Percentiles rank a stretch among this genome's conserved stretches.
Evolutionary conservation across 139 green algal species (phyloP).

Genomic region (Cymbomonas tetramitiformis): DNA sequence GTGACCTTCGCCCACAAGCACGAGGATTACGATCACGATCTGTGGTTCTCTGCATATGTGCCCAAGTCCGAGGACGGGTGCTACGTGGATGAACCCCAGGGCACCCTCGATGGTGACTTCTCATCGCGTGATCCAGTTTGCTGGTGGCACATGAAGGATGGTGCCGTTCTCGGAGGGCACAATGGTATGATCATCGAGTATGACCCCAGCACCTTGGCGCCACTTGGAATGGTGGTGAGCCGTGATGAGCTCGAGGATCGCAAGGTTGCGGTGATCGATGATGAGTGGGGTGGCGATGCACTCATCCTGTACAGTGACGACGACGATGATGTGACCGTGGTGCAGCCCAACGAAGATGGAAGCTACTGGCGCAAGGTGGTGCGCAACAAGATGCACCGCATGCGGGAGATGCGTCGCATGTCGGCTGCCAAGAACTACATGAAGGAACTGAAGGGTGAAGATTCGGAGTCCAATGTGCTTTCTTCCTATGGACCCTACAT

Average conservation of each 20-base stretch:
- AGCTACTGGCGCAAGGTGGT: conserved; percentile 20
- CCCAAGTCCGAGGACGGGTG: conserved; percentile 7
- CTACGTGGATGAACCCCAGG: conserved; percentile 6
- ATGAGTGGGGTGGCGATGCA: conserved; percentile 14
- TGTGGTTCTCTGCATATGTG: conserved; percentile 12
- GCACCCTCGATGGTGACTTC: conserved; percentile 8
- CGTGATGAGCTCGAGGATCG: conserved; percentile 14
- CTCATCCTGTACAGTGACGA: conserved; percentile 13
- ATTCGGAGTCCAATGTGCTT: conserved; percentile 4
- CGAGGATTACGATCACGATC: conserved; percentile 19
- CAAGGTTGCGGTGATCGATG: conserved; percentile 14
- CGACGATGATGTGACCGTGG: conserved; percentile 4
- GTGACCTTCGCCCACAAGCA: conserved; percentile 15
- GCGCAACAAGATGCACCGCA: conserved; percentile 19
- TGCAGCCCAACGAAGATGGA: conserved; percentile 18
- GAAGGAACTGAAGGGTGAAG: conserved; percentile 4
- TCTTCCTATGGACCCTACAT: conserved; percentile 14
- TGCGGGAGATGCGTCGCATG: conserved; percentile 16
- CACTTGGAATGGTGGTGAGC: conserved; percentile 13
- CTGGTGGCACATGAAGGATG: conserved; percentile 15
- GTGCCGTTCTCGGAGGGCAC: conserved; percentile 12
- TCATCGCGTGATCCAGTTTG: conserved; percentile 6
- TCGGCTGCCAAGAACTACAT: conserved; percentile 12
- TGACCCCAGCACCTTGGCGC: conserved; percentile 13
- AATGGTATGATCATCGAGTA: conserved; percentile 23